These are phyloP conservation scores for Picea abies DNA, from an alignment of 83 land plant species.

Conservation along the genomic window DNA sequence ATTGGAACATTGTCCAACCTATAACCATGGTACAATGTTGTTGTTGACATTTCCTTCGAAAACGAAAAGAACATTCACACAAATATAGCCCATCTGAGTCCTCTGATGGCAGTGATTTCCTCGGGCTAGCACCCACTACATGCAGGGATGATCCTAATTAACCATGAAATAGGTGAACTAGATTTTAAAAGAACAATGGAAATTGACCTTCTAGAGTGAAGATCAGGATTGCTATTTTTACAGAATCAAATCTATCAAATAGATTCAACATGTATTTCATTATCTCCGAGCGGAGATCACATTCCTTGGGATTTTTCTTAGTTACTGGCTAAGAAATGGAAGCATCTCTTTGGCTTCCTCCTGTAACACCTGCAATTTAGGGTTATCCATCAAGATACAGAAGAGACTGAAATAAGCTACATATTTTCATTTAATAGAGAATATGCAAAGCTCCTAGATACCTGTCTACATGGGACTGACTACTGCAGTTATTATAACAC, in stretches of 20 bases:
- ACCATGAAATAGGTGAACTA: not conserved
- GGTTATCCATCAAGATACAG: not conserved
- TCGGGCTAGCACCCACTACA: not conserved
- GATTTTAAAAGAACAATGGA: not conserved
- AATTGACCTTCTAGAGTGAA: not conserved
- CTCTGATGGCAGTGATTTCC: not conserved
- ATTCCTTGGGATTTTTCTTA: not conserved
- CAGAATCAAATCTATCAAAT: not conserved
- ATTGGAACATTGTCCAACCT: not conserved
- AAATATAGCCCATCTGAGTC: too few relatives aligned
- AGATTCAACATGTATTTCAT: not conserved
- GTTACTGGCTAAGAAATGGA: constrained; percentile 1
- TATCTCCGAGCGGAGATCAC: not conserved
- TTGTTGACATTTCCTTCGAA: not conserved
- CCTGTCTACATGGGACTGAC: too few relatives aligned
- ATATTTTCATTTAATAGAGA: not conserved
- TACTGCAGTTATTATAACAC: too few relatives aligned
- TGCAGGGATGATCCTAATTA: too few relatives aligned
- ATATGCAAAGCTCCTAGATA: too few relatives aligned
- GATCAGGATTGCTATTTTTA: not conserved
- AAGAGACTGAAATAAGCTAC: not conserved
- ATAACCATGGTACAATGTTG: not conserved
- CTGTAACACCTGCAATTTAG: not conserved
- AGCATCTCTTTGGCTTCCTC: not conserved
- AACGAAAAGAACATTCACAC: not conserved